Evolutionary conservation across 257 asterid genomes (phyloP).

Genomic region (Salvia rosmarinus): DNA sequence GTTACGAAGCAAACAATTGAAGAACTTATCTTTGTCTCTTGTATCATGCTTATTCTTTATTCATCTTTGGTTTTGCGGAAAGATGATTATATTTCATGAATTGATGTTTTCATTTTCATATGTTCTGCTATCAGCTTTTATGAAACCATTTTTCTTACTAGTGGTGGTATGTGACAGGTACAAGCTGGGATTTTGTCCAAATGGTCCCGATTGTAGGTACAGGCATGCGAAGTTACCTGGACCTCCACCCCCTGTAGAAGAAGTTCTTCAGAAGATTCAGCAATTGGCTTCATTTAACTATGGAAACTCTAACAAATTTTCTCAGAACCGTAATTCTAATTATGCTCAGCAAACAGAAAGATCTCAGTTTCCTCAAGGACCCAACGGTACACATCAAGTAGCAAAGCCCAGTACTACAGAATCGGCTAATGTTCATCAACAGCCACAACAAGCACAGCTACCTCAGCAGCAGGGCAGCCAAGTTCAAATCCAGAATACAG

Average conservation of each 20-base stretch:
- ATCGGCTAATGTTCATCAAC: constrained; percentile 52
- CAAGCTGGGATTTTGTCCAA: constrained; percentile 96
- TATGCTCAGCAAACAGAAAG: constrained; percentile 65
- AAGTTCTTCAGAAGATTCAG: constrained; percentile 94
- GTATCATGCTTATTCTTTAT: constrained; percentile 13
- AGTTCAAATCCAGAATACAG: constrained; percentile 58
- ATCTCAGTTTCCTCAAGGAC: constrained; percentile 57
- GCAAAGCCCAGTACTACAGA: constrained; percentile 49
- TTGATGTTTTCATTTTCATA: constrained; percentile 15
- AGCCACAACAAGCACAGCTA: constrained; percentile 55
- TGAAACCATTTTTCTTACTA: constrained; percentile 33
- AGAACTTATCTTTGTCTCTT: not conserved
- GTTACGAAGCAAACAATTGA: not conserved
- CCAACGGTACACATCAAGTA: constrained; percentile 54
- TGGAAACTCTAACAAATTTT: constrained; percentile 68
- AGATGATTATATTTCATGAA: not conserved
- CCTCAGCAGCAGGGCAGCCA: constrained; percentile 61
- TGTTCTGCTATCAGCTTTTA: constrained; percentile 6
- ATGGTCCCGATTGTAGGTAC: constrained; percentile 96
- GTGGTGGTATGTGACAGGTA: constrained; percentile 60
- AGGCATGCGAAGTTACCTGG: constrained; percentile 96
- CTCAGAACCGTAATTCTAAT: constrained; percentile 68
- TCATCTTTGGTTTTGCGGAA: not conserved
- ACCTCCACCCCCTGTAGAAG: constrained; percentile 94
- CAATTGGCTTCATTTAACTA: constrained; percentile 64